Evolutionary conservation across 202 grass and related monocot species (phyloP).

Genomic region (Schoenoplectus triqueter): DNA sequence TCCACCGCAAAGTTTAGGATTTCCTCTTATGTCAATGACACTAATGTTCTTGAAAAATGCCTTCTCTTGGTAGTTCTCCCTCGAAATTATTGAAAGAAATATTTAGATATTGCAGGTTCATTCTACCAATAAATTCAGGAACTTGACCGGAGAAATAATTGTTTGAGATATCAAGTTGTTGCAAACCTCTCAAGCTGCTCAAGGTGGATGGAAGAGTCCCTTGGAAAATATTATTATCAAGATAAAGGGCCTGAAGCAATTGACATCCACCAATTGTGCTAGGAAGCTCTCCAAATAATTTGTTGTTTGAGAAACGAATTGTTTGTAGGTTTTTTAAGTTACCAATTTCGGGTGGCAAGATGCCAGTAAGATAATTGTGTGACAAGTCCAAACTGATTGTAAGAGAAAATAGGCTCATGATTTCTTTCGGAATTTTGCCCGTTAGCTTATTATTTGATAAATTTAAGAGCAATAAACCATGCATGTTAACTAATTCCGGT

Average conservation of each 20-base stretch:
- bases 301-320: background rate
- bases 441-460: background rate
- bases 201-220: background rate
- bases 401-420: background rate
- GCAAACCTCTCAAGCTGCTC: constrained; percentile 8
- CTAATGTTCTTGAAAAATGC: background rate
- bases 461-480: background rate
- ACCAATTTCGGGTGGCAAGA: background rate
- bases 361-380: background rate
- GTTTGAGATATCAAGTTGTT: background rate
- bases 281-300: background rate
- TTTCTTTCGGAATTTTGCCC: background rate
- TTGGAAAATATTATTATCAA: background rate
- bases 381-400: background rate
- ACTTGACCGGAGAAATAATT: background rate
- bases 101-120: background rate
- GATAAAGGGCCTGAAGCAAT: background rate
- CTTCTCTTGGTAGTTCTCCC: background rate
- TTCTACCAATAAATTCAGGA: background rate
- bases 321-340: background rate
- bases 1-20: background rate
- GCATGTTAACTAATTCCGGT: background rate
- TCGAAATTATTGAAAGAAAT: background rate
- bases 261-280: background rate
- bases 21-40: background rate